Conservation (phyloP, 345 rosid species). For the Physaria fendleri region DNA sequence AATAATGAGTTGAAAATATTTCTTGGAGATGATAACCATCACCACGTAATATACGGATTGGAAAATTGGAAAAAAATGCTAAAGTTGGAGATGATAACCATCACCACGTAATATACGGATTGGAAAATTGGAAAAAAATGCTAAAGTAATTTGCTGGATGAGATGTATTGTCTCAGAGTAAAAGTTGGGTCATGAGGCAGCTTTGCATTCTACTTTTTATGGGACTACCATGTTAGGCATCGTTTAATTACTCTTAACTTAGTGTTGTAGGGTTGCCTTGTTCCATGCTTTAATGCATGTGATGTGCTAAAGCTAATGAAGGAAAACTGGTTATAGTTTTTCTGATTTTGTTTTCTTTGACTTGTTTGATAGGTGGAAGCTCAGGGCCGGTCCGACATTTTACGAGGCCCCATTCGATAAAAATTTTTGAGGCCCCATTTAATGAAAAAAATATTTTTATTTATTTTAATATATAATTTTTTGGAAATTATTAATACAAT, state of each 20-base stretch:
- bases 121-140: not conserved
- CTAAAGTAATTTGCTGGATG: not conserved
- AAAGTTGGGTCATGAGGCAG: not conserved
- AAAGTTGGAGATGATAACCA: too few relatives aligned
- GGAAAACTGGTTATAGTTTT: conserved; percentile 7
- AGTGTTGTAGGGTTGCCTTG: not conserved
- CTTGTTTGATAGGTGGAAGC: conserved; percentile 55
- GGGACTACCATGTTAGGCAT: not conserved
- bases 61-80: not conserved
- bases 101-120: not conserved
- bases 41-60: not conserved
- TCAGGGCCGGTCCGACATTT: too few relatives aligned
- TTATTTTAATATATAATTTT: too few relatives aligned
- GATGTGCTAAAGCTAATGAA: not conserved
- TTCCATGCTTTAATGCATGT: not conserved
- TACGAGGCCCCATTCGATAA: too few relatives aligned
- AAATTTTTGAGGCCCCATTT: too few relatives aligned
- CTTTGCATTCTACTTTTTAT: not conserved
- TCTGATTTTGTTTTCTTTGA: conserved; percentile 21
- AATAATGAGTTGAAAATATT: conserved; percentile 79
- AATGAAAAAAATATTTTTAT: too few relatives aligned
- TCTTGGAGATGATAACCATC: conserved; percentile 73
- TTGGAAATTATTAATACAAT: too few relatives aligned
- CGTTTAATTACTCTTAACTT: not conserved
- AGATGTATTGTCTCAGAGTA: conserved; percentile 6